phyloP scores from a whole-genome alignment of 208 protist genomes.

The Leishmania major region DNA sequence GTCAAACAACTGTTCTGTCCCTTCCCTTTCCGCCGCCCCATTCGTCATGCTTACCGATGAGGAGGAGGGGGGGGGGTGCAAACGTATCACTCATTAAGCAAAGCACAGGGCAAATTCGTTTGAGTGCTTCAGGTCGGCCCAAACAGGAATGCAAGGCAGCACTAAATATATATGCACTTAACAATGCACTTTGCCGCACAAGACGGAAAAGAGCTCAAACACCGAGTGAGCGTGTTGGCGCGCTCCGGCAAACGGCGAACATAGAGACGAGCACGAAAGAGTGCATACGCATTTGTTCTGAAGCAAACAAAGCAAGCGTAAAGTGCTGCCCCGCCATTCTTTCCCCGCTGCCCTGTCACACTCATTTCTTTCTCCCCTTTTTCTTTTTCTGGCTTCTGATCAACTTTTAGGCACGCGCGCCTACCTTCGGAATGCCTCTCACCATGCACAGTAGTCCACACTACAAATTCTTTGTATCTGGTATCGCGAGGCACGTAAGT shows the following conservation, averaged over 20 bases:
- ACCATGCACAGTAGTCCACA: slow-evolving; percentile 3
- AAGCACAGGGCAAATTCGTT: not conserved
- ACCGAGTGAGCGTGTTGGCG: not conserved
- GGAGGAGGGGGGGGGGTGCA: too few species aligned
- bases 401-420: not conserved
- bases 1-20: too few species aligned
- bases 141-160: not conserved
- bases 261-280: not conserved
- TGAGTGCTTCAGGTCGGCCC: too few species aligned
- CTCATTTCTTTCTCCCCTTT: not conserved
- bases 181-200: not conserved
- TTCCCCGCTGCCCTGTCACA: not conserved
- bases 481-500: slow-evolving; percentile 45
- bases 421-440: not conserved
- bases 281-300: not conserved
- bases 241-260: not conserved
- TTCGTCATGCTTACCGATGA: fast-evolving
- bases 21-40: not conserved
- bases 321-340: not conserved
- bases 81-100: not conserved
- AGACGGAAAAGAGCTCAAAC: not conserved
- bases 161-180: not conserved
- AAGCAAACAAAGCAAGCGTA: not conserved
- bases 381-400: not conserved
- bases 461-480: slow-evolving; percentile 55